phyloP scores from a whole-genome alignment of 768 basidiomycete genomes.

The Leucogyrophana mollusca region DNA sequence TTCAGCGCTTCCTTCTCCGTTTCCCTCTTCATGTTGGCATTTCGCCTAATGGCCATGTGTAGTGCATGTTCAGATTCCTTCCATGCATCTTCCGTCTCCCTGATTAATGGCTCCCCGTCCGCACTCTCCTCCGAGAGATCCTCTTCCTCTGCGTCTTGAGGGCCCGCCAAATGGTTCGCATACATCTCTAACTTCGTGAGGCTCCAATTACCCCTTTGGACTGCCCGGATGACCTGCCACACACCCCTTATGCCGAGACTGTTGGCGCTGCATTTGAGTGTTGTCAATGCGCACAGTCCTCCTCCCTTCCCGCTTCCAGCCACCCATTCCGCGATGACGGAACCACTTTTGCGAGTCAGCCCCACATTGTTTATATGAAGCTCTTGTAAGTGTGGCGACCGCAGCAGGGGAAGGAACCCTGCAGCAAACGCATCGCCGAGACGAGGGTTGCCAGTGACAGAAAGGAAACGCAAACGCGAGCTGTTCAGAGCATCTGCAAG shows the following conservation, averaged over 20 bases:
- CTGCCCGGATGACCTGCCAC: conserved; percentile 44
- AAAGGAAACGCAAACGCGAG: conserved; percentile 50
- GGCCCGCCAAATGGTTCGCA: conserved; percentile 35
- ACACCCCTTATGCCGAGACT: conserved; percentile 47
- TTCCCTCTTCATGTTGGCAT: conserved; percentile 43
- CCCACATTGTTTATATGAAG: conserved; percentile 51
- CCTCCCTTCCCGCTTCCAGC: conserved; percentile 29
- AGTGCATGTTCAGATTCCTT: conserved; percentile 35
- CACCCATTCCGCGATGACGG: conserved; percentile 48
- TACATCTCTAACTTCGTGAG: conserved; percentile 50
- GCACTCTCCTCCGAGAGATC: conserved; percentile 8
- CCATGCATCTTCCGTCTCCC: conserved; percentile 27
- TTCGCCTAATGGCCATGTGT: conserved; percentile 41
- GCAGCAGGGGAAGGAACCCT: conserved; percentile 48
- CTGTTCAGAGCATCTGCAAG: conserved; percentile 53
- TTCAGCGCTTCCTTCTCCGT: conserved; percentile 48
- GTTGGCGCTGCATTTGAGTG: conserved; percentile 59
- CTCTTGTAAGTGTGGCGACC: conserved; percentile 46
- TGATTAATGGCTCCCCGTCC: conserved; percentile 10
- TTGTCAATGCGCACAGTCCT: conserved; percentile 40
- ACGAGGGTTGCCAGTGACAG: conserved; percentile 45
- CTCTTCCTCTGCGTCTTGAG: conserved; percentile 11
- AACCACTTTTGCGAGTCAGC: conserved; percentile 42
- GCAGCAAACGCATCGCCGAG: conserved; percentile 51
- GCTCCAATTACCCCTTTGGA: conserved; percentile 48